Percentiles rank a stretch among this genome's conserved stretches.
These are phyloP conservation scores for Boechera divaricarpa DNA, from an alignment of 345 rosid species.

Conservation along the genomic window DNA sequence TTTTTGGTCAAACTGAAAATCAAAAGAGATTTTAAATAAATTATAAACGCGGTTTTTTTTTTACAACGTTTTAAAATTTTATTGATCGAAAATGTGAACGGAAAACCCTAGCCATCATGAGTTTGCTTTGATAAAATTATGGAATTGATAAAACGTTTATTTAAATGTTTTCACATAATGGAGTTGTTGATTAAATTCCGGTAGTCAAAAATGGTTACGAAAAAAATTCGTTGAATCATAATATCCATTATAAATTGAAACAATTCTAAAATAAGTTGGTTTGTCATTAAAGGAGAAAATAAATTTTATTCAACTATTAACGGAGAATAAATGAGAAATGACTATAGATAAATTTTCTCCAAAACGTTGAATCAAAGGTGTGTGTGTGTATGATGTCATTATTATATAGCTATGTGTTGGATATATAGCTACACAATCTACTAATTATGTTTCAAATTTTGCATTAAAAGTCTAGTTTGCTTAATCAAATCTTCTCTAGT, in stretches of 20 bases:
- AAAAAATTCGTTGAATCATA: not conserved
- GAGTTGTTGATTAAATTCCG: slow-evolving; percentile 18
- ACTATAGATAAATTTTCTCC: not conserved
- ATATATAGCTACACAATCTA: too few species aligned
- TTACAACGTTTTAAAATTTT: not conserved
- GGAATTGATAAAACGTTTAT: not conserved
- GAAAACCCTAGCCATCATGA: slow-evolving; percentile 19
- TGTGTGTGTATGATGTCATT: too few species aligned
- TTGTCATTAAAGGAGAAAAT: not conserved
- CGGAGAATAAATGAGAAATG: not conserved
- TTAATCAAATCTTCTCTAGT: too few species aligned
- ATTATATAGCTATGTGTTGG: too few species aligned
- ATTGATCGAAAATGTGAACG: not conserved
- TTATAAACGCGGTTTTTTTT: not conserved
- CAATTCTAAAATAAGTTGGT: not conserved
- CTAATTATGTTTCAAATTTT: too few species aligned
- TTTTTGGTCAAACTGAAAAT: not conserved
- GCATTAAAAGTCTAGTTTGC: too few species aligned
- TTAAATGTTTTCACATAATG: not conserved
- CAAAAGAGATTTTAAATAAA: not conserved
- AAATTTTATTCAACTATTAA: not conserved
- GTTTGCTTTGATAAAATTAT: not conserved
- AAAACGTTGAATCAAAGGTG: too few species aligned
- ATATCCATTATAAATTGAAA: not conserved
- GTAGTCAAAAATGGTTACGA: not conserved